These are phyloP conservation scores for Phytopythium oedochilum DNA, from an alignment of 352 stramenopile species.

Conservation along the genomic window DNA sequence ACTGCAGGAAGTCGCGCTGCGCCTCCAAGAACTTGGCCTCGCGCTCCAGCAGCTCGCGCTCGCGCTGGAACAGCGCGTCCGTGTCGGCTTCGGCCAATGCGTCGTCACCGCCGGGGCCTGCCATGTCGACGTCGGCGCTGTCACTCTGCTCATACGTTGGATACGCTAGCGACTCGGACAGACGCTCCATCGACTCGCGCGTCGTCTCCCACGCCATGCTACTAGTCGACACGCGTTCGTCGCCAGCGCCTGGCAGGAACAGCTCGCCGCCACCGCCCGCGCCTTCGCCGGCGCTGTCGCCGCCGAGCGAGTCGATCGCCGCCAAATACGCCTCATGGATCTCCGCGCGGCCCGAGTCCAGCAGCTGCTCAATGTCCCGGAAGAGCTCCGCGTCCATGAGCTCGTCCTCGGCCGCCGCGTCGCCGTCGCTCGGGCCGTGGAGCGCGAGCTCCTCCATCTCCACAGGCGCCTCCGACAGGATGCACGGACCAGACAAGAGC, in stretches of 20 bases:
- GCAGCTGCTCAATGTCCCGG: conserved; percentile 5
- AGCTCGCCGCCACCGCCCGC: background rate
- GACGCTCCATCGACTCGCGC: background rate
- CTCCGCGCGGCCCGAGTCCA: conserved; percentile 6
- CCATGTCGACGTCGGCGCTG: background rate
- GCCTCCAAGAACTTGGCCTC: conserved; percentile 56
- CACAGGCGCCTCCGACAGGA: background rate
- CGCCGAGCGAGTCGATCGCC: conserved; percentile 1
- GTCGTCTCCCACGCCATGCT: background rate
- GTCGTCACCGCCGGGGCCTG: background rate
- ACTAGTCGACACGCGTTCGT: background rate
- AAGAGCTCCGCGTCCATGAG: conserved; percentile 3
- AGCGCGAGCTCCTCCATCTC: background rate
- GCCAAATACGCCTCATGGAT: conserved; percentile 4
- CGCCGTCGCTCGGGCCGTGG: background rate
- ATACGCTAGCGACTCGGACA: background rate
- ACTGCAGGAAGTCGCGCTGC: conserved; percentile 50
- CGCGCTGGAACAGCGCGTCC: conserved; percentile 6
- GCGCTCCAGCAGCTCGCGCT: conserved; percentile 33
- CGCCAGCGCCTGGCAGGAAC: background rate
- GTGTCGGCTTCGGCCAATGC: background rate
- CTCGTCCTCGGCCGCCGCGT: conserved; percentile 1
- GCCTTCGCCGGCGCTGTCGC: background rate
- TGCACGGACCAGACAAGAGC: background rate
- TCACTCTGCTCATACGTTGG: background rate